Base-by-base conservation (phyloP, 1,139 yeast species). In the Blastobotrys apis region DNA sequence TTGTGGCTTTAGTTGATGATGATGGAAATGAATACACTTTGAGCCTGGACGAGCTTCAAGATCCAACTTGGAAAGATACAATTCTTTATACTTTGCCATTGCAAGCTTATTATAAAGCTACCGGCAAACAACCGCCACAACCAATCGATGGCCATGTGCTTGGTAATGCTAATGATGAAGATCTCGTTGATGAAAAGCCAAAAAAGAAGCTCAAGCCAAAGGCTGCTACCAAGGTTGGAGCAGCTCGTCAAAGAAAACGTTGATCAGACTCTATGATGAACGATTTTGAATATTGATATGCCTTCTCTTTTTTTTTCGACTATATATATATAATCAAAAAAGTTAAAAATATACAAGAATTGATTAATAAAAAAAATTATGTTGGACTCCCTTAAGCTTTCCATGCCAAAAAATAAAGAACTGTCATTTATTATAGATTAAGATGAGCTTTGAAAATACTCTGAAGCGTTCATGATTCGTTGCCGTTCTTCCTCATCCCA, bases 1-100 rank as follows among this genome's bases (percentile, higher is more conserved):
- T 69, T 2, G 88, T 88, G 10, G 79, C 69, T 61, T 65, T 83
- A 34, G 63, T 79, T 15, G 87, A 83, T 49, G 87, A 82, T 49
- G 74, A 72, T 33, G 75, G 71, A 9, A 54, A 49, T 1, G 67
- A 68, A 45, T 58, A 64, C 26, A 62, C 66, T 29, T 52, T 69
- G 36, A 54, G 59, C 33, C 47, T 59, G 25, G 64, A 65, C 19
- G 74, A 69, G 20, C 66, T 68, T 33, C 52, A 53, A 15, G 62
- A 59, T 19, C 78, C 80, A 8, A 71, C 77, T 0, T 68, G 82
- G 60, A 69, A 67, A 50, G 87, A 84, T 49, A 71, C 84, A 1
- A 53, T 81, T 21, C 56, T 81, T 25, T 73, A 72, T 53, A 75
- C 67, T 41, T 47, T 75, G 3, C 59, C 59, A 2, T 19, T 26